Conservation (phyloP, 495 filamentous ascomycete genomes). For the Penicillium soppii region DNA sequence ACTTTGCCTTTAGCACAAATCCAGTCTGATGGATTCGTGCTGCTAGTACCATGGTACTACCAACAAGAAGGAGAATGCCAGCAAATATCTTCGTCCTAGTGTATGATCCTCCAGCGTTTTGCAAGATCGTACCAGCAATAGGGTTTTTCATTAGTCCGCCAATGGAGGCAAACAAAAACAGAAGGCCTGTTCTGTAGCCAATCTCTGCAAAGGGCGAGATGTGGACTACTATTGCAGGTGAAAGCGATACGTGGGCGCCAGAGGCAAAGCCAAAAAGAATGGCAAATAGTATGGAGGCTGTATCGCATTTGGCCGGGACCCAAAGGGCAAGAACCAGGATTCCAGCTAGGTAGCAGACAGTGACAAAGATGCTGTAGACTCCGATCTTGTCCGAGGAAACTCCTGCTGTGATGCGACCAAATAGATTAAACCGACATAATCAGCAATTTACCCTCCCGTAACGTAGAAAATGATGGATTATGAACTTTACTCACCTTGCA, state of each 20-base stretch:
- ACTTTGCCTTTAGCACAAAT: too few species aligned
- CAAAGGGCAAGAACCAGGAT: conserved; percentile 63
- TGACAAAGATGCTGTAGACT: conserved; percentile 64
- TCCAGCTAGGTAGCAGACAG: conserved; percentile 50
- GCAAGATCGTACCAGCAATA: conserved; percentile 63
- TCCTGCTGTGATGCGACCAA: too few species aligned
- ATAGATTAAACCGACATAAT: too few species aligned
- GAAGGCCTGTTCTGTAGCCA: conserved; percentile 58
- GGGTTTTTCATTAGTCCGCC: conserved; percentile 63
- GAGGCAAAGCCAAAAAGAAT: conserved; percentile 66
- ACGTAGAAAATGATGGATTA: too few species aligned
- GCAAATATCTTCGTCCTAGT: too few species aligned
- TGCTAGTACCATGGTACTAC: too few species aligned
- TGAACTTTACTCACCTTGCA: too few species aligned
- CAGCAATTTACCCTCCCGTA: too few species aligned
- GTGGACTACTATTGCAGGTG: conserved; percentile 52
- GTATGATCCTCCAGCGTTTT: too few species aligned
- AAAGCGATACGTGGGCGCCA: conserved; percentile 61
- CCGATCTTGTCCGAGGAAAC: conserved; percentile 69
- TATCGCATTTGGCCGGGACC: conserved; percentile 54
- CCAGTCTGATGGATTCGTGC: too few species aligned
- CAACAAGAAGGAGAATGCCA: too few species aligned
- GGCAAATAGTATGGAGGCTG: conserved; percentile 58
- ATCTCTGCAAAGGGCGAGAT: conserved; percentile 64
- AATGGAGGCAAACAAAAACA: conserved; percentile 54